Evolutionary conservation across 148 eudicot species (phyloP).

Genomic region (Rhododendron molle): DNA sequence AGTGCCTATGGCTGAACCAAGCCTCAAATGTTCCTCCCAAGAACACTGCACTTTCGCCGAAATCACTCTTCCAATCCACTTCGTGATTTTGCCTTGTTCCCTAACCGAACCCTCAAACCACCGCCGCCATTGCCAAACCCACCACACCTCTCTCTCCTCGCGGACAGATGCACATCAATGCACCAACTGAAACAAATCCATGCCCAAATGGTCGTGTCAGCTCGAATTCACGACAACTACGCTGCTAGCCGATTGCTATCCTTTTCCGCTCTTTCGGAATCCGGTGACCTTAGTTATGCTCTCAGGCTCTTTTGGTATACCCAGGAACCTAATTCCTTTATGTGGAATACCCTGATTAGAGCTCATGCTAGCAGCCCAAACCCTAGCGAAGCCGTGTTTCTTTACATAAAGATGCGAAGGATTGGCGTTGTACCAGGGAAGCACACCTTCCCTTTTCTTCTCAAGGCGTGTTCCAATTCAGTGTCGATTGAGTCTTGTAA

Average conservation of each 20-base stretch:
- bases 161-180: slow-evolving; percentile 56
- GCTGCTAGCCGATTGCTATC: slow-evolving; percentile 64
- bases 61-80: slow-evolving; percentile 4
- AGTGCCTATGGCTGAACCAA: slow-evolving; percentile 3
- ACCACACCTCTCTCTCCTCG: slow-evolving; percentile 41
- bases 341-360: slow-evolving; percentile 80
- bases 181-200: slow-evolving; percentile 66
- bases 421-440: slow-evolving; percentile 42
- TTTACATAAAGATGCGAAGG: slow-evolving; percentile 54
- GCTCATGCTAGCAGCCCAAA: slow-evolving; percentile 42
- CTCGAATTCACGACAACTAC: slow-evolving; percentile 50
- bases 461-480: slow-evolving; percentile 51
- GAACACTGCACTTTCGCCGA: background rate
- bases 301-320: slow-evolving; percentile 38
- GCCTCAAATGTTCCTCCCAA: slow-evolving; percentile 20
- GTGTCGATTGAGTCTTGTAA: slow-evolving; percentile 27
- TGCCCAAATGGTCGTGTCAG: slow-evolving; percentile 65
- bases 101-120: background rate
- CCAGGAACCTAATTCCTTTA: slow-evolving; percentile 50
- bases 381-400: slow-evolving; percentile 41
- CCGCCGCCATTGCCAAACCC: slow-evolving; percentile 2
- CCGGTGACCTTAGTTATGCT: slow-evolving; percentile 55
- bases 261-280: slow-evolving; percentile 51
- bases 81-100: slow-evolving; percentile 6
- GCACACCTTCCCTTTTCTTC: slow-evolving; percentile 68